Evolutionary conservation across 2,329 filamentous ascomycete species (phyloP).

Genomic region (Ophiostoma pallidulum): DNA sequence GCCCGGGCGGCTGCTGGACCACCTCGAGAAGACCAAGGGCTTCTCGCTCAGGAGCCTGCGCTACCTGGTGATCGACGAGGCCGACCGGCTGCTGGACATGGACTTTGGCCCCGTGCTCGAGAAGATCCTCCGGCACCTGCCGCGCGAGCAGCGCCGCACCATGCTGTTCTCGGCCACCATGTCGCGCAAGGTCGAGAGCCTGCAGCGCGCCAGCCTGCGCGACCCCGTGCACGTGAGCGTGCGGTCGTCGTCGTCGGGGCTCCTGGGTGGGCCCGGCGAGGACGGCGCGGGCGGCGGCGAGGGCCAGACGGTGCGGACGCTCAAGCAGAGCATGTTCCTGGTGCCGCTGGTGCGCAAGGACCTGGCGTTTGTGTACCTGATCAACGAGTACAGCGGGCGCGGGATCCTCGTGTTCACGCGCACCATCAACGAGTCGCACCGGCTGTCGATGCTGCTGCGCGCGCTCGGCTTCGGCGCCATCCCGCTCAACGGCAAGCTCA

Average conservation of each 20-base stretch:
- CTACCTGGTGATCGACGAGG: slow-evolving; percentile 92
- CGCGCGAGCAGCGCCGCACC: slow-evolving; percentile 64
- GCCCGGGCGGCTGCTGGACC: slow-evolving; percentile 79
- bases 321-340: slow-evolving; percentile 80
- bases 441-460: slow-evolving; percentile 73
- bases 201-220: slow-evolving; percentile 80
- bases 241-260: too few relatives aligned
- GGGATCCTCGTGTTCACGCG: slow-evolving; percentile 83
- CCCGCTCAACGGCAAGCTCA: slow-evolving; percentile 85
- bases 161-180: slow-evolving; percentile 71
- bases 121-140: slow-evolving; percentile 82
- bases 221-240: slow-evolving; percentile 33
- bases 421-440: slow-evolving; percentile 84
- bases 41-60: slow-evolving; percentile 73
- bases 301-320: slow-evolving; percentile 83
- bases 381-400: slow-evolving; percentile 82
- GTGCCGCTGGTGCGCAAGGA: slow-evolving; percentile 84
- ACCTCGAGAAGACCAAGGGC: slow-evolving; percentile 93
- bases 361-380: slow-evolving; percentile 73
- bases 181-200: slow-evolving; percentile 82
- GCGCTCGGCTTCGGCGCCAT: slow-evolving; percentile 83
- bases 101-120: slow-evolving; percentile 30
- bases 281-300: slow-evolving; percentile 44
- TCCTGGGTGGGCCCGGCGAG: neutral
- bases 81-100: slow-evolving; percentile 73